phyloP scores from a whole-genome alignment of 2,329 filamentous ascomycete species.

The Neodidymelliopsis sp. region DNA sequence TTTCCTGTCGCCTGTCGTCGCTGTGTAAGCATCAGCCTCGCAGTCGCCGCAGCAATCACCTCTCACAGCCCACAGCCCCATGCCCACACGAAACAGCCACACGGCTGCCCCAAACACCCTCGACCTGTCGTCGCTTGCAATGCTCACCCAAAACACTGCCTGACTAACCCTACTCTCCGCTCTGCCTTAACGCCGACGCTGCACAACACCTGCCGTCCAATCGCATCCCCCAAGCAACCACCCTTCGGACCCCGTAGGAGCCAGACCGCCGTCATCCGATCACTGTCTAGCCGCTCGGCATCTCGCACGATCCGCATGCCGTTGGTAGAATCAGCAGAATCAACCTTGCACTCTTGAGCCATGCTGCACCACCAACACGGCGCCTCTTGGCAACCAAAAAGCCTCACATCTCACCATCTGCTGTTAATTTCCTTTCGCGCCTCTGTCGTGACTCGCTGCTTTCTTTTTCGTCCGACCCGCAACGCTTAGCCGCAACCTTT shows the following conservation, averaged over 20 bases:
- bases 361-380: too few relatives aligned
- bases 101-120: not conserved
- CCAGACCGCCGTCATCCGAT: conserved; percentile 15
- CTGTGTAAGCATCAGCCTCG: conserved; percentile 25
- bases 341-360: too few relatives aligned
- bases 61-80: conserved; percentile 18
- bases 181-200: conserved; percentile 7
- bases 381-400: conserved; percentile 15
- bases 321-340: conserved; percentile 2
- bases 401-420: conserved; percentile 10
- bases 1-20: conserved; percentile 7
- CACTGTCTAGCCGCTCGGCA: conserved; percentile 38
- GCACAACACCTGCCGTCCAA: conserved; percentile 14
- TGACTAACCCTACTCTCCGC: conserved; percentile 6
- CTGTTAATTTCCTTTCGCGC: conserved; percentile 11
- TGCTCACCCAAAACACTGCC: conserved; percentile 13
- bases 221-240: conserved; percentile 8
- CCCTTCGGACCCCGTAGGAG: conserved; percentile 17
- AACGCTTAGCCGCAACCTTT: conserved; percentile 4
- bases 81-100: conserved; percentile 14
- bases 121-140: not conserved
- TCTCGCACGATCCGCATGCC: conserved; percentile 28
- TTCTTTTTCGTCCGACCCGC: conserved; percentile 21
- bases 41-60: conserved; percentile 32
- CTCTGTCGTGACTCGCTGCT: conserved; percentile 12